Base-by-base conservation (phyloP, 2,329 filamentous ascomycete species). In the Fusarium xyrophilum region DNA sequence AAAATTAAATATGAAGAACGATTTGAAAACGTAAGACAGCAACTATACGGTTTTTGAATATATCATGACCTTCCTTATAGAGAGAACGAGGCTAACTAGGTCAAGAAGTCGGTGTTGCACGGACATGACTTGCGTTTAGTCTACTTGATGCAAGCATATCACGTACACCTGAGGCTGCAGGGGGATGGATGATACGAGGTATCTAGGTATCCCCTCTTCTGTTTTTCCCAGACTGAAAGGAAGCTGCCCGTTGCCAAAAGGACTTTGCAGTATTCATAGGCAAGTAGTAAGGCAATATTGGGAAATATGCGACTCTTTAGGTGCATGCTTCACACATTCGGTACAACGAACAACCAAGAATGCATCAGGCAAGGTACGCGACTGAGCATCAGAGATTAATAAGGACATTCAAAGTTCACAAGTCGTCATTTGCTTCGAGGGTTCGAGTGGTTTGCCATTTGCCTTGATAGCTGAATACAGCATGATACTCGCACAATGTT, bases 401-500 rank as follows among this genome's bases (percentile, higher is more conserved):
- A 33, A 33, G 32, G 32, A 17, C 32, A 9, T 33, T 33, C 32
- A 33, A 17, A 17, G 32, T 13, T 23, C 17, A 8, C 12, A 35
- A 8, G 5, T 19, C 12, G 19, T 2, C 13, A 10, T 48, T 48
- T 48, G 30, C 12, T 19, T 7, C 35, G 19, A 30, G n/a, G n/a
- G 28, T 13, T 30, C 13, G 17, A 19, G 21, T n/a, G 19, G 12
- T 25, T 19, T 35, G 21, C 30, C 27, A 30, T 47, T 47, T 35
- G 17, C 17, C 17, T 13, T n/a, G 46, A 14, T 35, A 35, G 17
- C 39, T n/a, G 25, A 50, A 39, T 60, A 28, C 36, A 43, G 21
- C 27, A 52, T 38, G n/a, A 59, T 28, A 43, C 58, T 61, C 44
- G 58, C 48, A 61, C 58, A 60, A 60, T 33, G 58, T 61, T 50